Base-by-base conservation (phyloP, 116 monocot genomes). In the Dioscorea cayenensis region DNA sequence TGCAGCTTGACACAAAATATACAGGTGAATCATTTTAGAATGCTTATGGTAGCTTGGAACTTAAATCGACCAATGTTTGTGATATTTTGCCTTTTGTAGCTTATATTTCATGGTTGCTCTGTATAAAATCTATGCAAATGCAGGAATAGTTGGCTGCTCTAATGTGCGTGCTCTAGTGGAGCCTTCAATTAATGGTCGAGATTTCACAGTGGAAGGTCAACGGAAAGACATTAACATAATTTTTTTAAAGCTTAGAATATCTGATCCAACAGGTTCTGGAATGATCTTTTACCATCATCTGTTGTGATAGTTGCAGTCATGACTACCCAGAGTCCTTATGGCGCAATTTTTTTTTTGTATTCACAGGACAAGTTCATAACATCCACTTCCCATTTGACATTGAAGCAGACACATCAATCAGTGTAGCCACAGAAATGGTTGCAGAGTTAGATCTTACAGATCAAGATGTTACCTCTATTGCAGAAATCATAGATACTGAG, bases 341-440 rank as follows among this genome's bases (percentile, higher is more conserved):
- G 3, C 23, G 61, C 52, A 61, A 22, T 25, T 14, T 22, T 1
- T 1, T 22, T 25, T 5, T 61, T n/a, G 20, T 61, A n/a, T 61
- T n/a, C 61, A 13, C 70, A 92, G 92, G 92, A 76, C 80, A 86
- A 67, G 18, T 73, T 37, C 80, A 66, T 18, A 86, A 89, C 73
- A 87, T 92, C 60, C 86, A 89, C 72, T 92, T 92, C 72, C 86
- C 89, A 27, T 92, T 92, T 65, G 83, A 92, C 71, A 86, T 84
- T 60, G 82, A 84, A 68, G 82, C 65, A 12, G 92, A 92, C 75
- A 92, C 92, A 29, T 84, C 89, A 28, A 78, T 86, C 16, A 77
- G 82, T 77, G 92, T 92, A 36, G 92, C 92, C 58, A 84, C 77
- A 68, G 92, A 92, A 75, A 86, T 92, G 92, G 89, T 92, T 60